These are phyloP conservation scores for Adansonia grandidieri DNA, from an alignment of 441 rosid genomes.

Conservation along the genomic window DNA sequence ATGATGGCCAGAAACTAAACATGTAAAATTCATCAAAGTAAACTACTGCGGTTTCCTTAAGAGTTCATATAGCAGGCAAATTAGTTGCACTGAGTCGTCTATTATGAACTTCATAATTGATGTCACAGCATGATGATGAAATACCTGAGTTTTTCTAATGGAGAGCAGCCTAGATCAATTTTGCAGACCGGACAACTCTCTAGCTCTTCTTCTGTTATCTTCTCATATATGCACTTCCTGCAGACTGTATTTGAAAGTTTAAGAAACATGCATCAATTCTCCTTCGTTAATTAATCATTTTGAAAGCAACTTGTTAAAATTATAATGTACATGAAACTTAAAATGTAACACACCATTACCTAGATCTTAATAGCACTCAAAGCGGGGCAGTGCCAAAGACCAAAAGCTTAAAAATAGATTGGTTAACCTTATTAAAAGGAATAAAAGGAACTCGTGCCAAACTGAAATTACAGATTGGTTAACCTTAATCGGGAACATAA, in stretches of 20 bases:
- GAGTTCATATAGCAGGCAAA: background rate
- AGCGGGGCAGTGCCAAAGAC: background rate
- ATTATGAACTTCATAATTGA: background rate
- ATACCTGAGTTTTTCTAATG: conserved; percentile 44
- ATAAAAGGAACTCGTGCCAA: background rate
- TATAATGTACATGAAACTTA: background rate
- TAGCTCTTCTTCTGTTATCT: conserved; percentile 24
- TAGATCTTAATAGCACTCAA: background rate
- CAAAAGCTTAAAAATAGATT: background rate
- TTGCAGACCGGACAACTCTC: conserved; percentile 37
- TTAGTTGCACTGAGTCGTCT: background rate
- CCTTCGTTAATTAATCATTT: background rate
- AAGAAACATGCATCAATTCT: background rate
- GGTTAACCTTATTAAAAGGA: background rate
- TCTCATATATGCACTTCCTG: conserved; percentile 39
- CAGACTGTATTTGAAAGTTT: conserved; percentile 33
- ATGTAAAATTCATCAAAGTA: background rate
- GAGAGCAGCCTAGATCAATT: conserved; percentile 34
- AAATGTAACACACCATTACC: background rate
- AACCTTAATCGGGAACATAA: background rate
- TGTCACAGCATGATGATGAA: background rate
- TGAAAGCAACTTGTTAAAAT: background rate
- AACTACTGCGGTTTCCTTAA: background rate
- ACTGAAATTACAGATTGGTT: background rate
- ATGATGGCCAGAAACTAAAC: background rate